A percentile compares a stretch with the other conserved stretches of the same genome.
Conservation (phyloP, 2,329 filamentous ascomycete species). For the Colletotrichum cereale region DNA sequence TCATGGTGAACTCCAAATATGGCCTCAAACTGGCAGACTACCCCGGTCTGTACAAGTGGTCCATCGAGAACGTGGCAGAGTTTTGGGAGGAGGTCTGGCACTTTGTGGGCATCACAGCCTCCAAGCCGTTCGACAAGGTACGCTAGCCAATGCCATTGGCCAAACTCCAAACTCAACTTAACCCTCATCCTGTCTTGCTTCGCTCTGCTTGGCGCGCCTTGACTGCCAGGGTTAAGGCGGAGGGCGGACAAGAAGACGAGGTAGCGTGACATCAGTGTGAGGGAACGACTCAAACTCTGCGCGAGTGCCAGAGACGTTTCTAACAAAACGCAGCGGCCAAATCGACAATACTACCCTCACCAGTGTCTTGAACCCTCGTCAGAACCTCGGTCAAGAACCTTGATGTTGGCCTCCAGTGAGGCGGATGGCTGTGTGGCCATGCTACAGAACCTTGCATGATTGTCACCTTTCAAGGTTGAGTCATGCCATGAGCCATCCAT, state of each 20-base stretch:
- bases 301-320: slow-evolving; percentile 17
- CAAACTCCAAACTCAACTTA: slow-evolving; percentile 22
- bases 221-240: slow-evolving; percentile 1
- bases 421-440: slow-evolving; percentile 16
- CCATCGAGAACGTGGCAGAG: slow-evolving; percentile 76
- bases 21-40: slow-evolving; percentile 74
- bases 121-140: slow-evolving; percentile 72
- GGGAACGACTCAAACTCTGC: slow-evolving; percentile 22
- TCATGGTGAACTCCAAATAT: slow-evolving; percentile 77
- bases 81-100: slow-evolving; percentile 93
- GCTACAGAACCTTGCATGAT: slow-evolving; percentile 25
- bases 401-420: slow-evolving; percentile 6
- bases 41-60: slow-evolving; percentile 86
- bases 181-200: slow-evolving; percentile 18
- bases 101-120: slow-evolving; percentile 81
- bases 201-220: slow-evolving; percentile 33
- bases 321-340: slow-evolving; percentile 9
- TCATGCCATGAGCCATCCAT: slow-evolving; percentile 19
- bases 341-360: slow-evolving; percentile 30
- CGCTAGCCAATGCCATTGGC: slow-evolving; percentile 22
- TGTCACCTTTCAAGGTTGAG: slow-evolving; percentile 18
- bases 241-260: background rate
- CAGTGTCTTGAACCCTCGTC: slow-evolving; percentile 39
- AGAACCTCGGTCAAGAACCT: slow-evolving; percentile 24
- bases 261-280: slow-evolving; percentile 29